These are phyloP conservation scores for Fragilariopsis cylindrus DNA, from an alignment of 108 stramenopile genomes.

Conservation along the genomic window DNA sequence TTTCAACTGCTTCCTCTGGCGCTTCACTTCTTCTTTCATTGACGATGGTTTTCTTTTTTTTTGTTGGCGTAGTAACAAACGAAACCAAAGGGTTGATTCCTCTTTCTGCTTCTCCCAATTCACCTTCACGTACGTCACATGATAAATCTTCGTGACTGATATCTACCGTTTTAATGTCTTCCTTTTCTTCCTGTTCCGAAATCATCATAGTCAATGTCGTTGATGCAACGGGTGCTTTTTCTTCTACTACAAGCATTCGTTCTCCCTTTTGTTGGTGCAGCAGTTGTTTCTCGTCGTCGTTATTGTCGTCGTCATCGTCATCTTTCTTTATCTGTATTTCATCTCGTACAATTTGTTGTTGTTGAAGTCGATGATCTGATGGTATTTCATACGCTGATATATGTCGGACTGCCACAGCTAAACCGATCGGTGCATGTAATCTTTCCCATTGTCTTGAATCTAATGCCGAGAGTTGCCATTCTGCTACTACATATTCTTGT, in stretches of 20 bases:
- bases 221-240: not conserved
- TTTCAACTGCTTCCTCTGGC: too few species aligned
- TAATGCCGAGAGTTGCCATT: conserved; percentile 29
- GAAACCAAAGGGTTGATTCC: too few species aligned
- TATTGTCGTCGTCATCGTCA: not conserved
- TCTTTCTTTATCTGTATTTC: not conserved
- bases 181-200: not conserved
- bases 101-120: too few species aligned
- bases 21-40: too few species aligned
- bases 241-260: not conserved
- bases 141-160: not conserved
- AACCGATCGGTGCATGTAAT: conserved; percentile 28
- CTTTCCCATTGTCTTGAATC: conserved; percentile 27
- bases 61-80: too few species aligned
- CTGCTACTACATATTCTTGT: conserved; percentile 25
- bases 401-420: conserved; percentile 20
- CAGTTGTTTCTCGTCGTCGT: not conserved
- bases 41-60: too few species aligned
- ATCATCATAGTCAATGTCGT: not conserved
- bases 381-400: not conserved
- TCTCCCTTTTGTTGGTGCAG: not conserved
- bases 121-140: too few species aligned
- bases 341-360: too few species aligned
- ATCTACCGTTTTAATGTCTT: not conserved
- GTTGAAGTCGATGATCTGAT: not conserved